Conservation (phyloP, 441 rosid genomes). For the Pelargonium australe region DNA sequence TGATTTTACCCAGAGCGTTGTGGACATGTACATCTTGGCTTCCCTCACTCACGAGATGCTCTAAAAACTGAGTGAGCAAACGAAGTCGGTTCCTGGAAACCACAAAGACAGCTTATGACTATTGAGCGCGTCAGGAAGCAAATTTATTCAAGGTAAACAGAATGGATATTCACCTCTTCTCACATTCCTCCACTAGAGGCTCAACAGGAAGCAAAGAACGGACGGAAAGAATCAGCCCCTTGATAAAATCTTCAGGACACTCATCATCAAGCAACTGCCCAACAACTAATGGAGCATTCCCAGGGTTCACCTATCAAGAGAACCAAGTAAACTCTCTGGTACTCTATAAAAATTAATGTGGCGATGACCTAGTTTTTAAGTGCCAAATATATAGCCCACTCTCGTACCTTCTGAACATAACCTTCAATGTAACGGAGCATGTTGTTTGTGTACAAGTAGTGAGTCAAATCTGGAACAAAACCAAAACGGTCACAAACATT, state of each 20-base stretch:
- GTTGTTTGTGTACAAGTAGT: conserved; percentile 88
- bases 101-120: conserved; percentile 14
- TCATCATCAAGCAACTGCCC: conserved; percentile 92
- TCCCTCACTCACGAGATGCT: conserved; percentile 99
- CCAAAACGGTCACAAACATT: conserved; percentile 99
- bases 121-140: conserved; percentile 18
- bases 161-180: conserved; percentile 60
- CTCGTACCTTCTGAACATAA: conserved; percentile 89
- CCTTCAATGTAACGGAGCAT: conserved; percentile 99
- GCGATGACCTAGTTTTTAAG: too few species aligned
- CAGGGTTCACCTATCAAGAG: conserved; percentile 66
- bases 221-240: conserved; percentile 86
- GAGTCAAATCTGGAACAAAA: conserved; percentile 93
- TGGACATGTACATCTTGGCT: conserved; percentile 99
- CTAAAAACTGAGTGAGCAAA: conserved; percentile 95
- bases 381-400: neutral
- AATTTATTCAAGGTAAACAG: conserved; percentile 7
- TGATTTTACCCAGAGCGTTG: conserved; percentile 98
- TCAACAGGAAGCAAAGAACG: conserved; percentile 99
- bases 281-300: conserved; percentile 84
- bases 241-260: conserved; percentile 88
- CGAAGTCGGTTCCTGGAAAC: conserved; percentile 93
- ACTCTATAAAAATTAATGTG: neutral
- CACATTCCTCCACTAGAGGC: conserved; percentile 97
- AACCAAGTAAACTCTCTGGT: conserved; percentile 14